Evolutionary conservation across 208 protist genomes (phyloP).

Genomic region (Wallacemonas sp.): DNA sequence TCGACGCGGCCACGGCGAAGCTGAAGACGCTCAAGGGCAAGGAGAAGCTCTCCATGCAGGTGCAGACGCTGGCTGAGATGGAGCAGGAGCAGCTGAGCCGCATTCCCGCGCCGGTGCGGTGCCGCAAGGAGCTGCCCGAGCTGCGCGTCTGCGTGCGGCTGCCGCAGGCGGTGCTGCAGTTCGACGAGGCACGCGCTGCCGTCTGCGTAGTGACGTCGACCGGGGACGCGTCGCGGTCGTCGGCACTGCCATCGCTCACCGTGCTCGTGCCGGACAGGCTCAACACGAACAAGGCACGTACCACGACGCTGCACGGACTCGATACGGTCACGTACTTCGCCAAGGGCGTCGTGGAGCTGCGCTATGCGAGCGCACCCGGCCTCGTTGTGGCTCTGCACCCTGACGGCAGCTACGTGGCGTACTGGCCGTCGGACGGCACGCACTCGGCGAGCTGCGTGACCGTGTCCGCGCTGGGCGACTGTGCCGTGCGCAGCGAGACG

Average conservation of each 20-base stretch:
- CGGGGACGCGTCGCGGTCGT: background rate
- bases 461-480: background rate
- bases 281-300: background rate
- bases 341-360: conserved; percentile 20
- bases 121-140: conserved; percentile 15
- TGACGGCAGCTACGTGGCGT: conserved; percentile 44
- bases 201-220: background rate
- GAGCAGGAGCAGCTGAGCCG: conserved; percentile 45
- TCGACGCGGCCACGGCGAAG: conserved; percentile 37
- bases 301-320: background rate
- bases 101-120: conserved; percentile 35
- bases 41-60: conserved; percentile 30
- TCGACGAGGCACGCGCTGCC: conserved; percentile 13
- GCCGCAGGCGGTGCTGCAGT: conserved; percentile 3
- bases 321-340: background rate
- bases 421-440: background rate
- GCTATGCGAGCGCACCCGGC: conserved; percentile 5
- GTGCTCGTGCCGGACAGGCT: background rate
- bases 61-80: conserved; percentile 57
- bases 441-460: background rate
- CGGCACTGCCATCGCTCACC: background rate
- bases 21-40: conserved; percentile 25
- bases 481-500: conserved; percentile 2
- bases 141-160: background rate
- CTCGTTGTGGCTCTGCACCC: conserved; percentile 49